Conservation (phyloP, 352 stramenopile species). For the Phytopythium mirpurense region DNA sequence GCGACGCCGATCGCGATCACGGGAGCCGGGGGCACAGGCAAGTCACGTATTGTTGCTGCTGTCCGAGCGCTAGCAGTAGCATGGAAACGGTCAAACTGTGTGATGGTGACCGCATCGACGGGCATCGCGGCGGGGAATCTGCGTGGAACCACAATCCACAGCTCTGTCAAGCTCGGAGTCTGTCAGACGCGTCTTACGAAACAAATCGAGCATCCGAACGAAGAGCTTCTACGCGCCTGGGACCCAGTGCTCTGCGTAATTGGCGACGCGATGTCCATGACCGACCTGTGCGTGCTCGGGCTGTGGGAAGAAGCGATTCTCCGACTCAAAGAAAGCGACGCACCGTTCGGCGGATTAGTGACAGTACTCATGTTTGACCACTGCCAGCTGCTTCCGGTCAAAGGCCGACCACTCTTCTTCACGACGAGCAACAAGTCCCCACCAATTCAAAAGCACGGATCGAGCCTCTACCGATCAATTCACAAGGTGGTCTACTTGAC, state of each 20-base stretch:
- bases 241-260: not conserved
- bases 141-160: no score
- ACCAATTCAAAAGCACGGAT: conserved; percentile 8
- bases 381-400: conserved; percentile 8
- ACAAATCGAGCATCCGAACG: no score
- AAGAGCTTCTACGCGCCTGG: no score
- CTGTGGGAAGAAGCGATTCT: conserved; percentile 21
- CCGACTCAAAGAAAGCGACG: conserved; percentile 9
- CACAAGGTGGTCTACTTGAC: conserved; percentile 16
- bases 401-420: conserved; percentile 5
- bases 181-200: no score
- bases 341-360: conserved; percentile 8
- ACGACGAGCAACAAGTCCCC: not conserved
- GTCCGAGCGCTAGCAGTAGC: no score
- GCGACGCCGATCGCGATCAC: not conserved
- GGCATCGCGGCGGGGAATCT: no score
- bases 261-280: conserved; percentile 21
- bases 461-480: conserved; percentile 8
- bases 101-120: no score
- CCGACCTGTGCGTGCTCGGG: conserved; percentile 14
- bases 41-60: not conserved
- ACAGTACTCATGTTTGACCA: conserved; percentile 14
- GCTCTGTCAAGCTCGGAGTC: no score
- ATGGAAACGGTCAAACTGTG: no score
- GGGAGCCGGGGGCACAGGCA: not conserved